Evolutionary conservation across 192 early-diverging fungal species (phyloP), one percentile per base, ranked within the genome.

Genomic region (Anaeromyces robustus): DNA sequence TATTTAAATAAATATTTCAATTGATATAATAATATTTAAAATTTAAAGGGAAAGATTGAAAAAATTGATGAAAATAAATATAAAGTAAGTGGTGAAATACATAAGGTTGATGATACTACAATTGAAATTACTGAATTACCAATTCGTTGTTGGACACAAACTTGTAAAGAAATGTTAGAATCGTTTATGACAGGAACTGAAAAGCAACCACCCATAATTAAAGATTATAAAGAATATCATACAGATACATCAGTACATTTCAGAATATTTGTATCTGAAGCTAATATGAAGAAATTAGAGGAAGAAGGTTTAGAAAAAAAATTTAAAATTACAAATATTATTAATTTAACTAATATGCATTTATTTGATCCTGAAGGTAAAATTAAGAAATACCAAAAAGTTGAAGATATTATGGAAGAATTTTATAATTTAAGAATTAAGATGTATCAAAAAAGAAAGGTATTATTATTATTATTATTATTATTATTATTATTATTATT

Each of bases 121-220:
- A 86, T 99, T 30, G 87, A 92, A 43, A 94, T 99, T 32, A 92
- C 94, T 0, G 97, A 99, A 85, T 88, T 99, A 68, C 96, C 97
- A 12, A 86, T 97, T 41, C 87, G 92, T 32, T 86, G 85, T 26
- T 99, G 97, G 97, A 98, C 94, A 0, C 92, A 96, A 59, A 85
- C 83, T 4, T 98, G 95, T 86, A 97, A 97, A 84, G 89, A 95
- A 31, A 86, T 90, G 80, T 85, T 99, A 28, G 95, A 96, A 81
- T 82, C 83, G 26, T 96, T 92, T 91, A 90, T 93, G 83, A 30
- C 83, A 0, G 91, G 90, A 6, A 86, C 85, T 39, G 94, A 96
- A n/a, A 97, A 96, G 86, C 80, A 83, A 22, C 81, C 89, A 0
- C 87, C 89, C 0, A 87, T 90, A 80, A 89, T 92, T 80, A 93